Evolutionary conservation across 768 basidiomycete genomes (phyloP), one percentile per base, ranked within the genome.

Genomic region (Mycena latifolia): DNA sequence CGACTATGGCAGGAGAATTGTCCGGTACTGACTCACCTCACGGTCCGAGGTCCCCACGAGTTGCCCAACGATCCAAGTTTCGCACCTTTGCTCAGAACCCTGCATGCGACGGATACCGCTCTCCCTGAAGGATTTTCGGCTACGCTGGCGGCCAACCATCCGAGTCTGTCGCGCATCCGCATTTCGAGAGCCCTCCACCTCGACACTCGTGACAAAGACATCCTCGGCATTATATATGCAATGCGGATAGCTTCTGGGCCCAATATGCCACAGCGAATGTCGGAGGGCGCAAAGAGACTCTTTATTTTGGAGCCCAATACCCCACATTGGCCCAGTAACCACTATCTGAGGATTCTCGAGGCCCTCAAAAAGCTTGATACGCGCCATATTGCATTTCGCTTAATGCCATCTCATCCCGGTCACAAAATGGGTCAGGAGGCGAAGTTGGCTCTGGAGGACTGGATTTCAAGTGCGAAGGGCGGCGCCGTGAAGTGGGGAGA

Each of bases 1-100:
- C 33, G 22, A 11, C 45, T 31, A 5, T 47, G 50, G 24, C 46
- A 41, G 15, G 33, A 25, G 2, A 10, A 14, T 4, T 59, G 50
- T 22, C 58, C 58, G 11, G 9, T 9, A 7, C 47, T 59, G 22
- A 18, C 22, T 3, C 24, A 41, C 17, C 25, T 59, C 0, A 59
- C 58, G 5, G 48, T 59, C 48, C 14, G 35, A 48, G 58, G 58
- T 11, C 58, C 46, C 20, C 47, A 59, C 48, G 22, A 37, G 18
- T 24, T 59, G 8, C 58, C 58, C 25, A 3, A 10, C 9, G 9
- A 20, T 31, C 24, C 58, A 9, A 17, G 33, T 1, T 59, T 59
- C 25, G 58, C 58, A 10, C 58, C 58, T 20, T 2, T 20, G 8
- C 58, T 59, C 18, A 24, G 35, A 18, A 37, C 47, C 4, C 47